A percentile compares a stretch with the other conserved stretches of the same genome.
phyloP scores from a whole-genome alignment of 495 filamentous ascomycete genomes.

The Aspergillus bertholletiae region DNA sequence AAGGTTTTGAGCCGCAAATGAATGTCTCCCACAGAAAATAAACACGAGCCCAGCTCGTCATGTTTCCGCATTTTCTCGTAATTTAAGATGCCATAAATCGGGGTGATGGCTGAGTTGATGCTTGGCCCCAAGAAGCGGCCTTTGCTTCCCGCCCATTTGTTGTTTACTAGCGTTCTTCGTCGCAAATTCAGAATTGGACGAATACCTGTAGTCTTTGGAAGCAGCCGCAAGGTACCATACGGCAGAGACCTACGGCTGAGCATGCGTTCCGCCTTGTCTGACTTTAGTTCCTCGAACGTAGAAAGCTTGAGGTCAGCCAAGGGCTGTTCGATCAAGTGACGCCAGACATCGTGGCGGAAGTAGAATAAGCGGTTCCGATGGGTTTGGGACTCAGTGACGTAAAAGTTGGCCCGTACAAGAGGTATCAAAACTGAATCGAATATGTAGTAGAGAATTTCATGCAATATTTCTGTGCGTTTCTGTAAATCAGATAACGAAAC shows the following conservation, averaged over 20 bases:
- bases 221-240: constrained; percentile 72
- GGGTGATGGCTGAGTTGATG: constrained; percentile 77
- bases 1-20: constrained; percentile 72
- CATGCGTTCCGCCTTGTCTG: constrained; percentile 52
- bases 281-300: constrained; percentile 78
- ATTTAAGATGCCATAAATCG: constrained; percentile 71
- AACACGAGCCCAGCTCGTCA: constrained; percentile 61
- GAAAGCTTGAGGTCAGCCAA: constrained; percentile 62
- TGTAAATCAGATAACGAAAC: constrained; percentile 65
- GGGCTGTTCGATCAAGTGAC: constrained; percentile 67
- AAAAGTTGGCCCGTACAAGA: constrained; percentile 80
- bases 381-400: constrained; percentile 85
- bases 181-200: constrained; percentile 86
- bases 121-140: constrained; percentile 54
- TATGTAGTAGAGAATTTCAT: constrained; percentile 85
- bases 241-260: constrained; percentile 63
- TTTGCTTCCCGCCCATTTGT: constrained; percentile 42
- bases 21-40: constrained; percentile 80
- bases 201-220: constrained; percentile 69
- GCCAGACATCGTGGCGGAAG: constrained; percentile 93
- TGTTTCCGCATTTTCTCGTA: constrained; percentile 71
- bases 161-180: constrained; percentile 49
- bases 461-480: constrained; percentile 76
- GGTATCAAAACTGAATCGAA: constrained; percentile 92
- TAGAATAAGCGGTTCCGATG: constrained; percentile 85